Percentiles rank a stretch among this genome's conserved stretches.
phyloP scores from a whole-genome alignment of 768 basidiomycete species.

The Phlebiopsis flavidoalba region DNA sequence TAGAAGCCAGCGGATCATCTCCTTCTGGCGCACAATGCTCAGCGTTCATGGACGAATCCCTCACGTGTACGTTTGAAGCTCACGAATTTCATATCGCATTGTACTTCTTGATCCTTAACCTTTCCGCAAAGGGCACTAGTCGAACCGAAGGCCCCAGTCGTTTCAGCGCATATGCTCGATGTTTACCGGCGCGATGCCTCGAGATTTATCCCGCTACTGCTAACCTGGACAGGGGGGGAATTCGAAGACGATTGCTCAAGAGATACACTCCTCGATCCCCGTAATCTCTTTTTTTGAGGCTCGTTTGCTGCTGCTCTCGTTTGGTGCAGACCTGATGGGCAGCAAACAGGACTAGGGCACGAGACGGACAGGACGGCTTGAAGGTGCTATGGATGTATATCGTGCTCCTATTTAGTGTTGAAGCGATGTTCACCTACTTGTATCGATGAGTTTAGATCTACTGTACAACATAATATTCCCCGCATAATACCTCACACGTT shows the following conservation, averaged over 20 bases:
- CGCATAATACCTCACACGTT: too few species aligned
- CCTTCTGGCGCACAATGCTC: too few species aligned
- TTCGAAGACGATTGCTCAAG: too few species aligned
- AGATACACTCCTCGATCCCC: too few species aligned
- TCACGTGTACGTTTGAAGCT: conserved; percentile 61
- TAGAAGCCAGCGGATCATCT: too few species aligned
- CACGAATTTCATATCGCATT: conserved; percentile 88
- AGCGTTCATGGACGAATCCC: too few species aligned
- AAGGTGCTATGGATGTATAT: conserved; percentile 7
- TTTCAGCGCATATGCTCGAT: conserved; percentile 90
- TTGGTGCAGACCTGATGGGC: conserved; percentile 88
- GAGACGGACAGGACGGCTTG: conserved; percentile 36
- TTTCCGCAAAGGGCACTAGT: conserved; percentile 73
- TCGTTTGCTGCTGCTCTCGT: conserved; percentile 92
- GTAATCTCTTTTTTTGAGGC: too few species aligned
- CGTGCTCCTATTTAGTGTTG: too few species aligned
- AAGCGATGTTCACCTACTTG: too few species aligned
- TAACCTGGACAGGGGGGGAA: conserved; percentile 94
- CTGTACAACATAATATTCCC: background rate
- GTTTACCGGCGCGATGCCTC: conserved; percentile 93
- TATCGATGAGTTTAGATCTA: background rate
- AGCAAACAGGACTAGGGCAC: conserved; percentile 86
- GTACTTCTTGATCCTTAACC: conserved; percentile 84
- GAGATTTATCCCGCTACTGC: too few species aligned
- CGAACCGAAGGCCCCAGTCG: conserved; percentile 32